Conservation (phyloP, 2,329 filamentous ascomycete species). For the Aschersonia sp. region DNA sequence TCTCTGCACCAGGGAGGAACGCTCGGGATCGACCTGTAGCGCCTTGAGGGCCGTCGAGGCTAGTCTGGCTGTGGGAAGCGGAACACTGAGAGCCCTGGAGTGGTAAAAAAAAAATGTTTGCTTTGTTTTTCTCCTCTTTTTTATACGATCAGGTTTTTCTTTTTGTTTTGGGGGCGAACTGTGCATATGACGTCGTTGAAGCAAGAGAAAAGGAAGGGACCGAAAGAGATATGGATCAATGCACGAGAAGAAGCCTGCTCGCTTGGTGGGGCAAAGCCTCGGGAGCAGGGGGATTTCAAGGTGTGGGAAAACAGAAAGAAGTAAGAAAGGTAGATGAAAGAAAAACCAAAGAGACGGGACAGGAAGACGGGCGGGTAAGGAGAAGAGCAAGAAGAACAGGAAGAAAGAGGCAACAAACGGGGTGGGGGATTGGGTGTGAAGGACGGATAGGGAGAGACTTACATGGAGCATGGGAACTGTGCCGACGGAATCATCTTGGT, state of each 20-base stretch:
- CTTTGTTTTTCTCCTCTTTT: not conserved
- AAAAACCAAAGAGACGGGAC: no score
- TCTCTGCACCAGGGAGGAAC: conserved; percentile 70
- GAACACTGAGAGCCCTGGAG: conserved; percentile 55
- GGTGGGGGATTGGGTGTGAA: not conserved
- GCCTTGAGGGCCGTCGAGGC: conserved; percentile 62
- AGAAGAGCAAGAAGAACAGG: not conserved
- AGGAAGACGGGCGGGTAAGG: not conserved
- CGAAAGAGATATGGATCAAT: no score
- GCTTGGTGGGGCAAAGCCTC: no score
- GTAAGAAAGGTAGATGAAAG: no score
- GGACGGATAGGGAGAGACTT: conserved; percentile 30
- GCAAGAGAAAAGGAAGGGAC: no score
- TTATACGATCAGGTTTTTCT: not conserved
- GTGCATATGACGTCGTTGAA: no score
- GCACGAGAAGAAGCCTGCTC: no score
- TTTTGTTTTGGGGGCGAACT: no score
- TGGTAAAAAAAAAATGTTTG: no score
- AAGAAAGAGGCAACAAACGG: no score
- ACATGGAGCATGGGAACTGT: conserved; percentile 5
- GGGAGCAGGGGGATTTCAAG: no score
- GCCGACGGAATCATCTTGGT: not conserved
- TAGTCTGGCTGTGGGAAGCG: conserved; percentile 68
- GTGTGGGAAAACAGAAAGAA: no score
- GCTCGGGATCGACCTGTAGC: conserved; percentile 73